Conservation (phyloP, 1,284 basidiomycete genomes). For the Rhizoctonia solani region DNA sequence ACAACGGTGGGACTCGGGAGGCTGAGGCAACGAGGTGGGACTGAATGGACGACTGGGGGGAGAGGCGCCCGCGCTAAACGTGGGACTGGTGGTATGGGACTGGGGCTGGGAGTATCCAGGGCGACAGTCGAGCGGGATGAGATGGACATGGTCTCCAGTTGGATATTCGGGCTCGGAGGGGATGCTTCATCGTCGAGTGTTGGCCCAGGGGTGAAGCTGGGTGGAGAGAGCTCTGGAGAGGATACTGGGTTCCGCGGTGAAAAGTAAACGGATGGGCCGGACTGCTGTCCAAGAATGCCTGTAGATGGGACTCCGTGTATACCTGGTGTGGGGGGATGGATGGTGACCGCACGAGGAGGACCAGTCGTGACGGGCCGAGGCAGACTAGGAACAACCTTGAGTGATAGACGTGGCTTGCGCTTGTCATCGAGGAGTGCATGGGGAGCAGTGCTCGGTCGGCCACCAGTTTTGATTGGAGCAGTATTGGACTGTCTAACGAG, state of each 20-base stretch:
- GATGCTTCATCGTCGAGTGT: neutral
- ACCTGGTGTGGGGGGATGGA: conserved; percentile 13
- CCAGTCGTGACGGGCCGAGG: neutral
- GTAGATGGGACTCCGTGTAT: neutral
- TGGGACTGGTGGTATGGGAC: conserved; percentile 4
- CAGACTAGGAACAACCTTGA: conserved; percentile 23
- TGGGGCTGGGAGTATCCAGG: neutral
- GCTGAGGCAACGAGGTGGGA: conserved; percentile 3
- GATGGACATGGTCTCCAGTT: neutral
- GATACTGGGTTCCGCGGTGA: conserved; percentile 3
- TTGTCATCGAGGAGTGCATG: conserved; percentile 1
- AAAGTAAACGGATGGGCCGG: neutral
- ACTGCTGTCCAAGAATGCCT: neutral
- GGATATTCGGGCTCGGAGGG: conserved; percentile 2
- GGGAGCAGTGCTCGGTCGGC: conserved; percentile 13
- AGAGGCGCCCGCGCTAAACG: conserved; percentile 6
- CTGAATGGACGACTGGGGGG: conserved; percentile 26
- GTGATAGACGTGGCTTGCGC: conserved; percentile 6
- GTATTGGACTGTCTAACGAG: neutral
- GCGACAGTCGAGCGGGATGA: neutral
- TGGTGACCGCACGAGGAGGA: neutral
- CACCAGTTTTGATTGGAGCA: neutral
- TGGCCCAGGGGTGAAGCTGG: neutral
- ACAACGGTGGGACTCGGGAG: conserved; percentile 6
- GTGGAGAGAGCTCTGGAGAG: conserved; percentile 23